phyloP scores from a whole-genome alignment of 2,329 filamentous ascomycete genomes.

The Monosporascus sp. region DNA sequence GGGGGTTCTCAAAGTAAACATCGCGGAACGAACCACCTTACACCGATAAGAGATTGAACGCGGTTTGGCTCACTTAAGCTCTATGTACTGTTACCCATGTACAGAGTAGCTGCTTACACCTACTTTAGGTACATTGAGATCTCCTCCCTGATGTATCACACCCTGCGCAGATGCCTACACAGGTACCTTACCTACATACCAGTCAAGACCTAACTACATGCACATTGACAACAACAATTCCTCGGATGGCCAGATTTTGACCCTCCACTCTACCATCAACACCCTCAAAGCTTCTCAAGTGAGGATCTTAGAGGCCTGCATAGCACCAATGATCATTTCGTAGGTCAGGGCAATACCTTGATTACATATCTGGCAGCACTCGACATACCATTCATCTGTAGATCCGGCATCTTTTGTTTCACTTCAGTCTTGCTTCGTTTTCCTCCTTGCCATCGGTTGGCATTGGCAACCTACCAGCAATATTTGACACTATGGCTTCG shows the following conservation, averaged over 20 bases:
- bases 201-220: background rate
- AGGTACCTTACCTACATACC: background rate
- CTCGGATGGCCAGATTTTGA: too few species aligned
- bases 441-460: background rate
- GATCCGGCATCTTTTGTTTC: conserved; percentile 15
- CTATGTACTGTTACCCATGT: too few species aligned
- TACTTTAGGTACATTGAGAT: too few species aligned
- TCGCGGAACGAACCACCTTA: background rate
- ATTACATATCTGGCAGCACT: conserved; percentile 10
- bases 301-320: background rate
- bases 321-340: conserved; percentile 8
- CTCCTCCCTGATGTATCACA: too few species aligned
- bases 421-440: conserved; percentile 9
- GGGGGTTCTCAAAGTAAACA: background rate
- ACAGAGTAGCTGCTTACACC: too few species aligned
- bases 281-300: background rate
- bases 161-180: background rate
- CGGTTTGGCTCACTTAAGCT: too few species aligned
- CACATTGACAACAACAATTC: background rate
- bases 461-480: background rate
- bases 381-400: conserved; percentile 13
- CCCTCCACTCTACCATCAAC: background rate
- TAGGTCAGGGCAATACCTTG: conserved; percentile 2
- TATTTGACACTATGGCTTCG: conserved; percentile 17
- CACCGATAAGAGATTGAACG: background rate